Conservation (phyloP, 2,329 filamentous ascomycete species). For the Furcasterigmium sp. region DNA sequence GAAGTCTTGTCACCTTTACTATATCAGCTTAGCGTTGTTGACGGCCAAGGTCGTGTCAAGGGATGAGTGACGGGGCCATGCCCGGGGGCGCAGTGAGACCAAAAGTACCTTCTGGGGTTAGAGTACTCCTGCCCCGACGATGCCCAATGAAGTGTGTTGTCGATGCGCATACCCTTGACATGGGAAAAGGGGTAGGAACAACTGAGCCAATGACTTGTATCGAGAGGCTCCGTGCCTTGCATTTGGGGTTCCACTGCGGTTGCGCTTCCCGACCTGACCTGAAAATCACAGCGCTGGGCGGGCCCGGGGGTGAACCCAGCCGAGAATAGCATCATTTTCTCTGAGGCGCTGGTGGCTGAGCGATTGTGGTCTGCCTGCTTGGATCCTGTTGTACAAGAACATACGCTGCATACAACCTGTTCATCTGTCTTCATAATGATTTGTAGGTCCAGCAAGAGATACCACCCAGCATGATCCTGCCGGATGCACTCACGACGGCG, state of each 20-base stretch:
- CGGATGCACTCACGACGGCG: too few species aligned
- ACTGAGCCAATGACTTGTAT: not conserved
- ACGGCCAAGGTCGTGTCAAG: not conserved
- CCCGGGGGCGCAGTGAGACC: not conserved
- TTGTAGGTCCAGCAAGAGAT: too few species aligned
- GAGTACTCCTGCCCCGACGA: not conserved
- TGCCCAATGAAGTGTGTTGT: not conserved
- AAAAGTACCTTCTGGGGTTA: not conserved
- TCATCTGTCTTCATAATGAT: too few species aligned
- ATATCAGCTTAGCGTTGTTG: not conserved
- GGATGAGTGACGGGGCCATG: not conserved
- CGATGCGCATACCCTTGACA: not conserved
- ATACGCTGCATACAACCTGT: too few species aligned
- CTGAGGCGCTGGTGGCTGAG: too few species aligned
- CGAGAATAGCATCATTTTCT: too few species aligned
- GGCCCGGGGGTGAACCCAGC: not conserved
- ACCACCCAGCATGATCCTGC: too few species aligned
- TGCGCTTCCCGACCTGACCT: not conserved
- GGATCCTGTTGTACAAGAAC: too few species aligned
- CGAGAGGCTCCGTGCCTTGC: constrained; percentile 4
- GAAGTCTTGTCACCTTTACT: not conserved
- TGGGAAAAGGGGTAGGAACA: constrained; percentile 2
- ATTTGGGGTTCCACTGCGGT: not conserved
- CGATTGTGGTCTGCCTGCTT: too few species aligned
- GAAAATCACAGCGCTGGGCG: not conserved